Evolutionary conservation across 1,284 basidiomycete species (phyloP), one percentile per base, ranked within the genome.

Genomic region (Salmacisia buchloeana): DNA sequence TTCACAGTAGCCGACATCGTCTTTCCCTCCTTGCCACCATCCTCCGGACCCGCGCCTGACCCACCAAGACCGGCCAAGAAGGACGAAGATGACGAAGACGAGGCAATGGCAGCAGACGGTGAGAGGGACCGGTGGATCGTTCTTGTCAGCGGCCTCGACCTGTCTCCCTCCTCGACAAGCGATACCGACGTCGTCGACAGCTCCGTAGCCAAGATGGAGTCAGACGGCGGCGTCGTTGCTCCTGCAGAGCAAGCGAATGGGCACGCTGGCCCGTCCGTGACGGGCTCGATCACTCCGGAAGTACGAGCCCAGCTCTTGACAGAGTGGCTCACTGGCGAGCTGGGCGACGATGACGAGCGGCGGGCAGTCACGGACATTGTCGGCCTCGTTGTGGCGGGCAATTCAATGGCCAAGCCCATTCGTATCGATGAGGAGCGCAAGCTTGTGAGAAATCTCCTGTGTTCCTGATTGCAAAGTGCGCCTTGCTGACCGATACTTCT

Each of bases 1-100:
- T 97, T 98, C 73, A 90, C 97, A 76, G 93, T 96, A 3, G 84
- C 90, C n/a, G 94, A 97, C 79, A 80, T 91, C 3, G 92, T 91
- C 80, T 91, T 86, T 75, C 85, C 93, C 2, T 83, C 93, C 81
- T 5, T 38, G 15, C 56, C 35, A 6, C 29, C 15, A 7, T 23
- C 56, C 3, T 38, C 34, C 3, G 34, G 6, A 38, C 56, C 35
- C 5, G 29, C 34, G 23, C 3, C 35, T 36, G 35, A 25, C 15
- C 35, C 38, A 13, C 18, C 7, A 38, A 35, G 35, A 13, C 6
- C 9, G 3, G 34, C 31, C 33, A 18, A 18, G 35, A 23, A 58
- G 23, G 60, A 62, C 13, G 61, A 41, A 12, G 54, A 59, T 23
- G 65, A 67, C 59, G 34, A 61, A 29, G 69, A 77, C 41, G 59